Percentiles rank a stretch among this genome's conserved stretches.
Evolutionary conservation across 768 basidiomycete genomes (phyloP).

Genomic region (Naganishia vishniacii): DNA sequence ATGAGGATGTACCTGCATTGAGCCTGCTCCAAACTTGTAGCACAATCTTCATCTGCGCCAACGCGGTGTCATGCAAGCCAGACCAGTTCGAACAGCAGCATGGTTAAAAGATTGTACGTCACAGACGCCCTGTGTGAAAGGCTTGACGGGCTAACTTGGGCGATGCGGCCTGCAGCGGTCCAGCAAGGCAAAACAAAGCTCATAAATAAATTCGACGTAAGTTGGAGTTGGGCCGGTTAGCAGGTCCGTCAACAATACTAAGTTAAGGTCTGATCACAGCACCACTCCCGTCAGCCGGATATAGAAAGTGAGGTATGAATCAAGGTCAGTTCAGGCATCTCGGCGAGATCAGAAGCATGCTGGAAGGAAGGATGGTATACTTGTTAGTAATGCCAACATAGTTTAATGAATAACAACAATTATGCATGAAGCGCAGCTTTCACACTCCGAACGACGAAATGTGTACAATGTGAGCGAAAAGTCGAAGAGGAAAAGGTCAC

Average conservation of each 20-base stretch:
- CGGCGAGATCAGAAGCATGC: no score
- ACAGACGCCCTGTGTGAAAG: no score
- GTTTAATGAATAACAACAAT: neutral
- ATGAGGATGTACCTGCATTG: no score
- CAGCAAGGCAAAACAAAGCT: constrained; percentile 5
- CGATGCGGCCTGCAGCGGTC: no score
- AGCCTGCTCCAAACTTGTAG: no score
- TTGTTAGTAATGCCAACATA: neutral
- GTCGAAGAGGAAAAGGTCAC: constrained; percentile 21
- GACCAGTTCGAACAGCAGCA: constrained; percentile 9
- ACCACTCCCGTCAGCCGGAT: constrained; percentile 18
- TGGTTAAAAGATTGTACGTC: constrained; percentile 25
- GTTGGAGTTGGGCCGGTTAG: no score
- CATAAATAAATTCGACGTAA: constrained; percentile 21
- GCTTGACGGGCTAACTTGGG: no score
- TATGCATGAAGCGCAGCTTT: constrained; percentile 1
- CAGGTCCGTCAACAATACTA: no score
- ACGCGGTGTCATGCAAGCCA: constrained; percentile 21
- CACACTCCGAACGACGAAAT: neutral
- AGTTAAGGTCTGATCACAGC: no score
- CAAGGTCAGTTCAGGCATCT: no score
- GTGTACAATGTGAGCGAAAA: constrained; percentile 17
- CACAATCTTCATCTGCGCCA: constrained; percentile 22
- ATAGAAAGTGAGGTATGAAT: constrained; percentile 19
- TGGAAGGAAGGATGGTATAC: neutral